These are phyloP conservation scores for Gonapodya prolifera DNA, from an alignment of 192 early-diverging fungal species.

Conservation along the genomic window DNA sequence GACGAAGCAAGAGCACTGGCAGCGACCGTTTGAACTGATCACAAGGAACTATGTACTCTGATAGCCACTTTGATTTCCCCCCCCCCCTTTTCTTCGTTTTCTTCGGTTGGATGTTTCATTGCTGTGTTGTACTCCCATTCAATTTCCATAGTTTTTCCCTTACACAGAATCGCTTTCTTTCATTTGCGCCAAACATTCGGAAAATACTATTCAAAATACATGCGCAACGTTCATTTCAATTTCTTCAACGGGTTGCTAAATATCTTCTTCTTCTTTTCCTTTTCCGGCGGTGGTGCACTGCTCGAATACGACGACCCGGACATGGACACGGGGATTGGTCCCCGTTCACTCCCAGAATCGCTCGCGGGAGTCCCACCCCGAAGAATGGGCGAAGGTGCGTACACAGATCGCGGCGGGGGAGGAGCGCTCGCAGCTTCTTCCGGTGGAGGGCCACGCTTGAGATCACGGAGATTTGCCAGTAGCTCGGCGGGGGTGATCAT, in stretches of 20 bases:
- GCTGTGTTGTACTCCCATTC: not conserved
- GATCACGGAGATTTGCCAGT: not conserved
- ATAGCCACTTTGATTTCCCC: not conserved
- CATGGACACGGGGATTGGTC: not conserved
- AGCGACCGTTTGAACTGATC: not conserved
- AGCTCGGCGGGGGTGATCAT: slow-evolving; percentile 1
- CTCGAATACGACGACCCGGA: not conserved
- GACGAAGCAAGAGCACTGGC: too few species aligned
- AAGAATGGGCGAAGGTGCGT: not conserved
- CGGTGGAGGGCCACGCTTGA: not conserved
- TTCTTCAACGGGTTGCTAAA: not conserved
- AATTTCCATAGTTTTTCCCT: too few species aligned
- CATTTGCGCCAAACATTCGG: too few species aligned
- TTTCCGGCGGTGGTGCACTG: not conserved
- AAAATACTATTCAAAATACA: too few species aligned
- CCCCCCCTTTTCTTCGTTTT: not conserved
- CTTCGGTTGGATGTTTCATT: not conserved
- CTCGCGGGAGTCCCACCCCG: not conserved
- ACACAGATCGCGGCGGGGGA: not conserved
- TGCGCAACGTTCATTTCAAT: too few species aligned
- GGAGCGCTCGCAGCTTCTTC: not conserved
- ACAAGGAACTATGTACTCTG: not conserved
- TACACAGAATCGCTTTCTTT: too few species aligned
- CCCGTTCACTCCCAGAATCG: not conserved
- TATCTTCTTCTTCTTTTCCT: not conserved